A percentile compares a stretch with the other conserved stretches of the same genome.
These are phyloP conservation scores for Wickerhamomyces canadensis DNA, from an alignment of 805 yeast species.

Conservation along the genomic window DNA sequence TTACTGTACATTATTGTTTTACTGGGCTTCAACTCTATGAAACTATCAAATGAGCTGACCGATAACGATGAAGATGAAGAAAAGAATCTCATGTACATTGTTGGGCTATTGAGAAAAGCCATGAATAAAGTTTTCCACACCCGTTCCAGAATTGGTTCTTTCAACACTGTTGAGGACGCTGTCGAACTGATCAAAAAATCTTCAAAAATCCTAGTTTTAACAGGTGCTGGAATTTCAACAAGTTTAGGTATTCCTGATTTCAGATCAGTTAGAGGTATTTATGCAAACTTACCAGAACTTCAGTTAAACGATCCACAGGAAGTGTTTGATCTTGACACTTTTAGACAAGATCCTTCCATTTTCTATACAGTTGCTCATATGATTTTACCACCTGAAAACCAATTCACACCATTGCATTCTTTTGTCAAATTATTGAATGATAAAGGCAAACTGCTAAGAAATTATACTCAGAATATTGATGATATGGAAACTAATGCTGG, in stretches of 20 bases:
- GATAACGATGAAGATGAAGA: slow-evolving; percentile 36
- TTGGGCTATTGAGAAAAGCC: slow-evolving; percentile 54
- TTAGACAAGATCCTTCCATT: slow-evolving; percentile 68
- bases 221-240: slow-evolving; percentile 94
- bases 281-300: slow-evolving; percentile 57
- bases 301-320: slow-evolving; percentile 87
- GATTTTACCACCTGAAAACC: slow-evolving; percentile 68
- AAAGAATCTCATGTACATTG: slow-evolving; percentile 38
- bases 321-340: slow-evolving; percentile 72
- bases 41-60: slow-evolving; percentile 5
- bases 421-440: slow-evolving; percentile 72
- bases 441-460: slow-evolving; percentile 69
- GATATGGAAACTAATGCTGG: slow-evolving; percentile 83
- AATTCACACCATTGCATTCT: slow-evolving; percentile 73
- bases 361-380: slow-evolving; percentile 85
- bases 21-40: slow-evolving; percentile 48
- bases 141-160: slow-evolving; percentile 48
- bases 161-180: slow-evolving; percentile 56
- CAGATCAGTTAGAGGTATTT: slow-evolving; percentile 83
- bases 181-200: slow-evolving; percentile 48
- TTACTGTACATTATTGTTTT: slow-evolving; percentile 50
- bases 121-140: slow-evolving; percentile 55
- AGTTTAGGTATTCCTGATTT: slow-evolving; percentile 89
- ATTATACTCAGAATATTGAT: slow-evolving; percentile 90
- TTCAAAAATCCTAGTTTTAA: slow-evolving; percentile 60